These are phyloP conservation scores for Cyberlindnera mississippiensis DNA, from an alignment of 805 yeast genomes.

Conservation along the genomic window DNA sequence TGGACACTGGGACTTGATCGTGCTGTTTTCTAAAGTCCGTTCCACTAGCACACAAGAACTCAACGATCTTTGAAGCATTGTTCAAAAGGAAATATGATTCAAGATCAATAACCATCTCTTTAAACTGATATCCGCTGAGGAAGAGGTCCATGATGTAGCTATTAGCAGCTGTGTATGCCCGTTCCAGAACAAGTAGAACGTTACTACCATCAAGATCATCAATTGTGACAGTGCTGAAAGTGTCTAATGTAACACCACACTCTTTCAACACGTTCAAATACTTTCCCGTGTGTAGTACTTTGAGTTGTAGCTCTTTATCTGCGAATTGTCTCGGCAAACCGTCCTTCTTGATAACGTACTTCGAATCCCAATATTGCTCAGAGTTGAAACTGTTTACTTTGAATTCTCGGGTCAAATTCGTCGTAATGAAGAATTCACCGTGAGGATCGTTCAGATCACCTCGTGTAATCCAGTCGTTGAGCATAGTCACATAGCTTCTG, in stretches of 20 bases:
- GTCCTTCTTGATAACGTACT: conserved; percentile 69
- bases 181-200: conserved; percentile 51
- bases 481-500: conserved; percentile 56
- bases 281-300: conserved; percentile 80
- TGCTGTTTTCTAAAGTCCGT: conserved; percentile 47
- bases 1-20: conserved; percentile 28
- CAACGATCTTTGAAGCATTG: conserved; percentile 46
- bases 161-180: conserved; percentile 68
- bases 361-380: conserved; percentile 70
- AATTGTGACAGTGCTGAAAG: conserved; percentile 25
- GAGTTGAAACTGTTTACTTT: conserved; percentile 33
- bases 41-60: conserved; percentile 47
- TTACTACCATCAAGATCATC: conserved; percentile 36
- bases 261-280: conserved; percentile 67
- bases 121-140: conserved; percentile 55
- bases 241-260: conserved; percentile 43
- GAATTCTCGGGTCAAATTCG: conserved; percentile 24
- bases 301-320: conserved; percentile 48
- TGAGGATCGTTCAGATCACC: conserved; percentile 78
- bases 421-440: conserved; percentile 74
- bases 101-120: conserved; percentile 42
- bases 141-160: conserved; percentile 51
- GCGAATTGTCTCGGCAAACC: conserved; percentile 68
- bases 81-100: conserved; percentile 57
- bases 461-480: conserved; percentile 72